Base-by-base conservation (phyloP, 176 grass and related monocot species). In the Luzula sylvatica region DNA sequence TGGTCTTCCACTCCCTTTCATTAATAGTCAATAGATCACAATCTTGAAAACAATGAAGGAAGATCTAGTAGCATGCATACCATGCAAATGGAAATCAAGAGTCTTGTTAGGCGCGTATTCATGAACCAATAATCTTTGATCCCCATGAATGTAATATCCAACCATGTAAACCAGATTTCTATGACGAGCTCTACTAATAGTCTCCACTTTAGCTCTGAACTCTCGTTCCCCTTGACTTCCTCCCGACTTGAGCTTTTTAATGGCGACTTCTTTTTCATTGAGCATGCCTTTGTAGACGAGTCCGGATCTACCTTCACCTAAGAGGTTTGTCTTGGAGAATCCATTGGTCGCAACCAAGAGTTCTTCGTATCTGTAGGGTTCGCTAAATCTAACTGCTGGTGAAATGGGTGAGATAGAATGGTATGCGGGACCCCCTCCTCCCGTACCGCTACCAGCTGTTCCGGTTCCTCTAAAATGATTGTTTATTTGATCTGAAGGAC, bases 71-170 rank as follows among this genome's bases (percentile, higher is more conserved):
- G 8, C 23, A 28, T 15, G 41, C 16, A 40, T 92, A 94, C 88
- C 83, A 38, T 83, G 88, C 40, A 94, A 78, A 11, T 83, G 83
- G 47, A 71, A 83, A 26, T 83, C 83, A 30, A 94, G 88, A 0
- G 83, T 94, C 72, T 87, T 83, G 68, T 94, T 94, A 38, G 79
- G 75, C 38, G 87, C 75, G 61, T 73, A 94, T 65, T 94, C 83
- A 65, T 83, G 87, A 46, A 87, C 75, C 26, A 94, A 80, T 50
- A 94, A 49, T 13, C 79, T 69, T 48, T 87, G 79, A 18, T 80
- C 80, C 46, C 67, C 76, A 69, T 77, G 52, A 64, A 87, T 65
- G 68, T 82, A 94, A 71, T 80, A 94, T 2, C 88, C 88, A 26
- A 83, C 66, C 68, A 87, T 78, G 53, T 78, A 75, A 38, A 94